A percentile compares a stretch with the other conserved stretches of the same genome.
Conservation (phyloP, 441 rosid species). For the Eutrema salsugineum region DNA sequence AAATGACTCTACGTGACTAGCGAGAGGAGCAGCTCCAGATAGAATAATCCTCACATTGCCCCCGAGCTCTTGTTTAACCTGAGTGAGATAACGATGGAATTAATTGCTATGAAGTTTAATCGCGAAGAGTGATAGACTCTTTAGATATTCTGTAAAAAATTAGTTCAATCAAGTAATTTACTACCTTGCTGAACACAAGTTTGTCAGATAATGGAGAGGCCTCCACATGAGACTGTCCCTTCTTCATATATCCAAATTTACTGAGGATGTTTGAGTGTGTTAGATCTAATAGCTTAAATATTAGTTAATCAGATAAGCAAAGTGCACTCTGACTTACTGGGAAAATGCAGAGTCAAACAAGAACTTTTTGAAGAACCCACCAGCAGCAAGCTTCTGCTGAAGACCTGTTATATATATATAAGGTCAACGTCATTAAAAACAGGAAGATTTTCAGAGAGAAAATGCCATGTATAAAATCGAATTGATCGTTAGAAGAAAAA, state of each 20-base stretch:
- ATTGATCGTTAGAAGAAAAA: background rate
- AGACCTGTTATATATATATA: conserved; percentile 54
- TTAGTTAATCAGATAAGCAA: background rate
- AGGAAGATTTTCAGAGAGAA: background rate
- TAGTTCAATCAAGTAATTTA: background rate
- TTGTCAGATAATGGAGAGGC: conserved; percentile 87
- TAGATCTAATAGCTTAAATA: background rate
- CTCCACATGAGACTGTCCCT: conserved; percentile 54
- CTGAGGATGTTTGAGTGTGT: conserved; percentile 34
- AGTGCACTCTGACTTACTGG: conserved; percentile 52
- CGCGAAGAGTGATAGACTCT: background rate
- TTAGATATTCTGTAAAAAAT: background rate
- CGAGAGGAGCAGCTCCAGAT: conserved; percentile 94
- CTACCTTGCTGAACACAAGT: conserved; percentile 86
- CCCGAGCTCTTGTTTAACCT: conserved; percentile 93
- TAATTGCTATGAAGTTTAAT: background rate
- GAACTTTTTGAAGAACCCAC: conserved; percentile 58
- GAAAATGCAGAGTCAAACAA: conserved; percentile 53
- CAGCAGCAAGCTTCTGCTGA: conserved; percentile 69
- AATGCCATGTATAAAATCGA: background rate
- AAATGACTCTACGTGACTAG: conserved; percentile 80
- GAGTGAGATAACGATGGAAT: conserved; percentile 19
- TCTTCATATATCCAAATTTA: conserved; percentile 63
- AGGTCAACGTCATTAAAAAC: background rate
- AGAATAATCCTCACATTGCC: conserved; percentile 82